Percentiles rank a stretch among this genome's conserved stretches.
phyloP scores from a whole-genome alignment of 176 grass and related monocot genomes.

The Elaeis guineensis region DNA sequence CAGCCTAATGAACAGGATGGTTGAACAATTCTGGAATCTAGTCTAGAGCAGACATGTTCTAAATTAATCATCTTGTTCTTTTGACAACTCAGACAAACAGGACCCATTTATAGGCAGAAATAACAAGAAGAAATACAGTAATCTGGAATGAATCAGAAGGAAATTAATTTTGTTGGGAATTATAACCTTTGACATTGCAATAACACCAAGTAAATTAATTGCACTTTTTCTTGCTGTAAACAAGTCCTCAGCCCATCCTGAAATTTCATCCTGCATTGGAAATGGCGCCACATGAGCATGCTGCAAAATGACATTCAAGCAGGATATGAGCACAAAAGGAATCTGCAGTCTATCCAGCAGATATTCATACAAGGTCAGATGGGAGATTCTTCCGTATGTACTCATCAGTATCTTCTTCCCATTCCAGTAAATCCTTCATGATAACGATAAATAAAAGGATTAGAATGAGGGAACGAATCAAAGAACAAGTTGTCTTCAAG shows the following conservation, averaged over 20 bases:
- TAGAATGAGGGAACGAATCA: slow-evolving; percentile 18
- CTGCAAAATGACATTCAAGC: too few relatives aligned
- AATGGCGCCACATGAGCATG: not conserved
- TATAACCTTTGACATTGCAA: slow-evolving; percentile 76
- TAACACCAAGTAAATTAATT: slow-evolving; percentile 86
- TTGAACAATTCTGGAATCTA: too few relatives aligned
- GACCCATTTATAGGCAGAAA: too few relatives aligned
- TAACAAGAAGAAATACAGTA: slow-evolving; percentile 4
- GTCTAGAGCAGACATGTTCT: too few relatives aligned
- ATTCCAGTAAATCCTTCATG: slow-evolving; percentile 65
- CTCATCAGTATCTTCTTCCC: slow-evolving; percentile 85
- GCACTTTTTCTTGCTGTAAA: slow-evolving; percentile 93
- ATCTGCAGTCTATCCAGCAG: not conserved
- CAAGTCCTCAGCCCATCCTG: slow-evolving; percentile 85
- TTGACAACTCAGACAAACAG: too few relatives aligned
- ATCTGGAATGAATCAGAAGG: not conserved
- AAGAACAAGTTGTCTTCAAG: not conserved
- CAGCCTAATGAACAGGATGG: too few relatives aligned
- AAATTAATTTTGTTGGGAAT: slow-evolving; percentile 12
- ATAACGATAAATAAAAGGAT: slow-evolving; percentile 23
- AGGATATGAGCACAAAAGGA: too few relatives aligned
- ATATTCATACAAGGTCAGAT: slow-evolving; percentile 59
- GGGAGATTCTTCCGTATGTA: slow-evolving; percentile 91
- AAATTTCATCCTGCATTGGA: slow-evolving; percentile 66
- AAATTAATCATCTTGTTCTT: too few relatives aligned